A percentile compares a stretch with the other conserved stretches of the same genome.
phyloP scores from a whole-genome alignment of 1,139 yeast species.

The Saccharomyces hybrid region DNA sequence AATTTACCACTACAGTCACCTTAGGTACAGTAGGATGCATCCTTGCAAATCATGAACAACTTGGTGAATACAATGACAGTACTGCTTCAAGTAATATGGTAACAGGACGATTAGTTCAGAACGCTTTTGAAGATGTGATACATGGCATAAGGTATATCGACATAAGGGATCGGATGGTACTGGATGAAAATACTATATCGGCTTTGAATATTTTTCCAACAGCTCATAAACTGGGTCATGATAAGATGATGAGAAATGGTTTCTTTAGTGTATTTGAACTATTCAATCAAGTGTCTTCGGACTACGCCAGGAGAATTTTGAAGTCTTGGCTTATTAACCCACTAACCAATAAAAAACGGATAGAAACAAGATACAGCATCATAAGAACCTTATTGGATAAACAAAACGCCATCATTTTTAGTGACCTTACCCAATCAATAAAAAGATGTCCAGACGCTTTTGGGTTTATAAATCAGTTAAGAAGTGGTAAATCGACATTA shows the following conservation, averaged over 20 bases:
- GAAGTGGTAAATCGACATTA: constrained; percentile 27
- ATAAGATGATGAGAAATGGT: constrained; percentile 12
- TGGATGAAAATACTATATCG: constrained; percentile 35
- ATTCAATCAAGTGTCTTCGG: constrained; percentile 29
- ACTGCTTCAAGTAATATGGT: background rate
- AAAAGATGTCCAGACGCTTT: constrained; percentile 30
- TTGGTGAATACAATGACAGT: background rate
- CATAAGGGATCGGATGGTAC: constrained; percentile 24
- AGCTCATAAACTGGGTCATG: constrained; percentile 9
- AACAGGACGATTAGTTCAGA: background rate
- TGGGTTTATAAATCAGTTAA: constrained; percentile 22
- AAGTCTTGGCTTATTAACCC: constrained; percentile 36
- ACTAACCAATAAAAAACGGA: constrained; percentile 20
- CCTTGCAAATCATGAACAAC: constrained; percentile 2
- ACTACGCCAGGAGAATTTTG: constrained; percentile 30
- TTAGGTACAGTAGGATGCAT: constrained; percentile 10
- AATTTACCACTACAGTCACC: constrained; percentile 3
- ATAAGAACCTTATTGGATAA: constrained; percentile 24
- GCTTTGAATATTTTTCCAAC: constrained; percentile 31
- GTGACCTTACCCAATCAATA: constrained; percentile 14
- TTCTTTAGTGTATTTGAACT: constrained; percentile 24
- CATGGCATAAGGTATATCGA: background rate
- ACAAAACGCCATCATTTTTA: constrained; percentile 14
- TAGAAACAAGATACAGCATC: constrained; percentile 30
- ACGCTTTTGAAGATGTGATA: background rate